Evolutionary conservation across 176 grass and related monocot genomes (phyloP).

Genomic region (Aegilops speltoides): DNA sequence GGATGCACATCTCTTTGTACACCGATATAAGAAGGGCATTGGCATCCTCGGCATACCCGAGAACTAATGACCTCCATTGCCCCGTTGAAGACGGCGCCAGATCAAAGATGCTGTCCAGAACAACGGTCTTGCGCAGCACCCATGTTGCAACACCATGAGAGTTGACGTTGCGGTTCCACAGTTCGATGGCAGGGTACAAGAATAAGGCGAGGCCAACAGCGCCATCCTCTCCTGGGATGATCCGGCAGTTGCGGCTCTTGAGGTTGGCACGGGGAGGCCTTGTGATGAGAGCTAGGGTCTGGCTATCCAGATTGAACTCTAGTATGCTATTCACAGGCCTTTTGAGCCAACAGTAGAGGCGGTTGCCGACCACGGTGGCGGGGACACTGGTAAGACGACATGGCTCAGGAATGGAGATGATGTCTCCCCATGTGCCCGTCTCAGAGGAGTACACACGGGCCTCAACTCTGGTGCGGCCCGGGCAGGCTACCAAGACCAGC

Average conservation of each 20-base stretch:
- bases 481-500: background rate
- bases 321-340: background rate
- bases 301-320: background rate
- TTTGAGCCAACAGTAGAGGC: background rate
- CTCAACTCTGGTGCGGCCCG: too few relatives aligned
- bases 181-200: background rate
- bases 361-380: background rate
- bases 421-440: slow-evolving; percentile 8
- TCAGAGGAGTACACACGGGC: slow-evolving; percentile 3
- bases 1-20: too few relatives aligned
- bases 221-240: background rate
- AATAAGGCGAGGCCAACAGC: background rate
- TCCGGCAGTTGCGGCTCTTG: background rate
- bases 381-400: background rate
- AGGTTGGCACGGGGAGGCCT: background rate
- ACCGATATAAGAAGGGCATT: background rate
- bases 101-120: background rate
- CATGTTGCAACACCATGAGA: background rate
- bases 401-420: background rate
- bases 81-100: background rate
- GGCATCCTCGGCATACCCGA: background rate
- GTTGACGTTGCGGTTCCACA: background rate
- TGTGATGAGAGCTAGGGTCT: background rate
- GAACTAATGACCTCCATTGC: background rate
- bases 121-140: background rate